Percentiles rank a stretch among this genome's conserved stretches.
phyloP scores from a whole-genome alignment of 768 basidiomycete species.

The Tylopilus plumbeoviolaceoides region DNA sequence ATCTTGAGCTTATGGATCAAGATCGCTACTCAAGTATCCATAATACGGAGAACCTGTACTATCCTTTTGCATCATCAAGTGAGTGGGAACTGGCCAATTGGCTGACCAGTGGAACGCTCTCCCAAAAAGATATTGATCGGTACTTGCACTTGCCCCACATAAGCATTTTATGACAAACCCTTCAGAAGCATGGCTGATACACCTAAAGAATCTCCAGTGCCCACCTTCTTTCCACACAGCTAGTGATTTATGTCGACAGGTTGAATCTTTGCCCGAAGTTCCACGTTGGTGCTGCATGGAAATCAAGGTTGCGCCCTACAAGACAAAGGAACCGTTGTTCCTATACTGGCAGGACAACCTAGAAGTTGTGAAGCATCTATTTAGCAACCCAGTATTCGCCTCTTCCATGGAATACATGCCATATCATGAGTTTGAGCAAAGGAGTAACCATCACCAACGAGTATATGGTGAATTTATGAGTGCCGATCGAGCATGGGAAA shows the following conservation, averaged over 20 bases:
- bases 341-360: conserved; percentile 22
- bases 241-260: neutral
- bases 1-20: conserved; percentile 3
- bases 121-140: neutral
- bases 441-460: neutral
- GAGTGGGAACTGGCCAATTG: conserved; percentile 7
- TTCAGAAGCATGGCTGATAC: neutral
- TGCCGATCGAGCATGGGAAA: neutral
- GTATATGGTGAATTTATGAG: conserved; percentile 3
- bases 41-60: neutral
- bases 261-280: conserved; percentile 1
- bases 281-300: neutral
- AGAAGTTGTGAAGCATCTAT: conserved; percentile 24
- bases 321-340: neutral
- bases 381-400: conserved; percentile 21
- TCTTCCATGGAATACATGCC: conserved; percentile 1
- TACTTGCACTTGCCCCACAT: neutral
- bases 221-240: neutral
- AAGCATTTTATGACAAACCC: neutral
- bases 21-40: neutral
- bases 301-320: neutral
- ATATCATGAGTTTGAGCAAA: conserved; percentile 7
- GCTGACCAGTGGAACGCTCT: neutral
- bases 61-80: neutral
- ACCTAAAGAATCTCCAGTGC: neutral